Percentiles rank a stretch among this genome's conserved stretches.
Evolutionary conservation across 305 asterid species (phyloP).

Genomic region (Fraxinus floribunda): DNA sequence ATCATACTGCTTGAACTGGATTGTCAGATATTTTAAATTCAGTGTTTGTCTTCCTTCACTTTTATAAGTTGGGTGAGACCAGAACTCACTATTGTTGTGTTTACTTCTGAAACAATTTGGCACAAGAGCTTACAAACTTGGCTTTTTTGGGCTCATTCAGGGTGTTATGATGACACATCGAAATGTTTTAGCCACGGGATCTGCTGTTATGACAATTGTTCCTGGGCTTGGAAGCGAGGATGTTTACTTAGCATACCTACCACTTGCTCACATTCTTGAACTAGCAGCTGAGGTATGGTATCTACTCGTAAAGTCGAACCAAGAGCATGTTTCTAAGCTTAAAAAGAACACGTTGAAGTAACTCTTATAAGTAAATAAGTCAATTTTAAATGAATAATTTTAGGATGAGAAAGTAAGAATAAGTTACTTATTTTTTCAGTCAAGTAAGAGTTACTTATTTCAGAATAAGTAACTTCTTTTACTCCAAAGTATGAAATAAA

Average conservation of each 20-base stretch:
- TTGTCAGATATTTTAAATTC: background rate
- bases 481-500: background rate
- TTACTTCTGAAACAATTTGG: background rate
- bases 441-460: background rate
- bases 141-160: constrained; percentile 31
- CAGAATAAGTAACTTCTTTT: background rate
- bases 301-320: background rate
- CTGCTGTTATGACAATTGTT: constrained; percentile 90
- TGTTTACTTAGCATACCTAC: constrained; percentile 88
- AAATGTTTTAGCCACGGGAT: constrained; percentile 80
- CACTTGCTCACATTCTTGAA: constrained; percentile 97
- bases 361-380: background rate
- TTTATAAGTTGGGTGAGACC: background rate
- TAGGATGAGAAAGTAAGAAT: background rate
- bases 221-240: constrained; percentile 78
- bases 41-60: background rate
- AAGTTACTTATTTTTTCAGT: background rate
- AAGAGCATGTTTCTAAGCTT: background rate
- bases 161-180: constrained; percentile 99
- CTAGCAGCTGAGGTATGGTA: constrained; percentile 86
- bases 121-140: background rate
- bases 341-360: background rate
- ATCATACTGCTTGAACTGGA: background rate
- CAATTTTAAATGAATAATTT: background rate
- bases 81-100: background rate